A percentile compares a stretch with the other conserved stretches of the same genome.
These are phyloP conservation scores for Seminavis robusta DNA, from an alignment of 108 stramenopile species.

Conservation along the genomic window DNA sequence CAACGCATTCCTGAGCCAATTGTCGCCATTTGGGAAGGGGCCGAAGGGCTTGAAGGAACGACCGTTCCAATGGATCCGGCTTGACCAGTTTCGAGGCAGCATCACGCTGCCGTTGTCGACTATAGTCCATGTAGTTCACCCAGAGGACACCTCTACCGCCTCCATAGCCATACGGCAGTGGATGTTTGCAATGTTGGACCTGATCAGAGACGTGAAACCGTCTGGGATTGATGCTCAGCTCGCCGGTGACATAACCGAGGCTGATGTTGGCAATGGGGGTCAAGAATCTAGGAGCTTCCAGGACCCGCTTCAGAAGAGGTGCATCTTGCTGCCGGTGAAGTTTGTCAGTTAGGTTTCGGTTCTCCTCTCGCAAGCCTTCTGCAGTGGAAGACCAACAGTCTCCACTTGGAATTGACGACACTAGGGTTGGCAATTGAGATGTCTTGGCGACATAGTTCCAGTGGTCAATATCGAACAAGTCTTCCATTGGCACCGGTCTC, in stretches of 20 bases:
- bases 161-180: constrained; percentile 37
- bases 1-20: constrained; percentile 24
- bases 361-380: background rate
- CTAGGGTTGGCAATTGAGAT: constrained; percentile 22
- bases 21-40: constrained; percentile 28
- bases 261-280: constrained; percentile 17
- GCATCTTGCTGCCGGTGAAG: background rate
- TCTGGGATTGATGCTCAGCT: constrained; percentile 17
- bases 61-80: constrained; percentile 7
- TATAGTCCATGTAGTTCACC: constrained; percentile 18
- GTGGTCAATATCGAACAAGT: constrained; percentile 63
- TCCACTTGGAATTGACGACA: constrained; percentile 9
- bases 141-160: constrained; percentile 31
- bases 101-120: too few relatives aligned
- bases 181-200: constrained; percentile 26
- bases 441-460: constrained; percentile 48
- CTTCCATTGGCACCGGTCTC: constrained; percentile 44
- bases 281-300: constrained; percentile 11
- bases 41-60: constrained; percentile 17
- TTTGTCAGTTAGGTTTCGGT: background rate
- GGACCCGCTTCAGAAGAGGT: constrained; percentile 4
- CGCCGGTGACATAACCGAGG: background rate
- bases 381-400: constrained; percentile 14
- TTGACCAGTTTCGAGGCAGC: too few relatives aligned
- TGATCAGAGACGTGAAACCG: constrained; percentile 18